Evolutionary conservation across 129 eudicot species (phyloP), one percentile per base, ranked within the genome.

Genomic region (Tanacetum coccineum): DNA sequence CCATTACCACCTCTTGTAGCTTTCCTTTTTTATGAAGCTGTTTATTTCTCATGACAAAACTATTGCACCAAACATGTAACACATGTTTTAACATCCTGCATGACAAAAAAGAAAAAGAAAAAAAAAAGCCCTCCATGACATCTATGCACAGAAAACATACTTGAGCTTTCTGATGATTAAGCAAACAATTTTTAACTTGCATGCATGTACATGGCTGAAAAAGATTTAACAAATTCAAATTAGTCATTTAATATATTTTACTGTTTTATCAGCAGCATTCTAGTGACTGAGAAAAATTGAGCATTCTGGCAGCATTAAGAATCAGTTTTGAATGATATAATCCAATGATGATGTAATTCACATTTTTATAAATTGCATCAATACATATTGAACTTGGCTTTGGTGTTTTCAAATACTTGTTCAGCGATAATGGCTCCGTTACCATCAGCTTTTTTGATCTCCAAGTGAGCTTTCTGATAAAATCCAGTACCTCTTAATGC

Each of bases 331-430:
- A 56, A 56, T 21, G 22, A 59, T 44, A n/a, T 28, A 66, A 66
- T 49, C n/a, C 26, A 26, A 49, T 66, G 70, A 20, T n/a, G 39
- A 44, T 20, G 21, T 15, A 44, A 20, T 25, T 44, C 26, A 44
- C 8, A 56, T 56, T 2, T 18, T 25, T 46, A n/a, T 25, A 46
- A 3, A 32, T 22, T 50, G 46, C 7, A 64, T 64, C 59, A 66
- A 50, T 66, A 66, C 71, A 50, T 66, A 25, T 46, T 21, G 58
- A 70, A 58, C 78, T 90, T 90, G 76, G 79, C 85, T 80, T 84
- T 90, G 9, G 91, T 86, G 67, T 82, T 90, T 81, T 90, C 91
- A 54, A 90, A 90, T 0, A 90, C 97, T 74, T 86, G 88, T 82
- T 86, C 97, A 0, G 91, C 97, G 1, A 82, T 70, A 10, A 70